Conservation (phyloP, 257 asterid genomes). For the Haberlea rhodopensis region DNA sequence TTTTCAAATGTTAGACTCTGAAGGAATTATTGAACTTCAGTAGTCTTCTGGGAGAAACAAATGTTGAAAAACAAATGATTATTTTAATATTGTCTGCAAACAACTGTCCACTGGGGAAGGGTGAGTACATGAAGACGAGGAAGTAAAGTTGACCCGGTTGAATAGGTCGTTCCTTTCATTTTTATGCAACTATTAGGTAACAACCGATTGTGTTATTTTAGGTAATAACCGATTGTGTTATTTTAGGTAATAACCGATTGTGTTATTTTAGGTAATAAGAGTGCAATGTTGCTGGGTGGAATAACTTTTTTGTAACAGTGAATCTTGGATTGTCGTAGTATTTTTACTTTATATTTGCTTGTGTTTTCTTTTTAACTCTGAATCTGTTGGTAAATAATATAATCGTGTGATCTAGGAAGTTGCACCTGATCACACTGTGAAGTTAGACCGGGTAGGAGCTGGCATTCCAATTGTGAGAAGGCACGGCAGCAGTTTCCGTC, state of each 20-base stretch:
- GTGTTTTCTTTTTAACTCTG: not conserved
- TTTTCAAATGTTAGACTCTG: no score
- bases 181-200: not conserved
- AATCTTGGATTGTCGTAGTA: not conserved
- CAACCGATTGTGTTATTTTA: no score
- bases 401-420: slow-evolving; percentile 57
- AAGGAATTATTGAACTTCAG: no score
- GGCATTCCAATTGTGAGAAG: slow-evolving; percentile 96
- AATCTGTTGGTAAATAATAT: not conserved
- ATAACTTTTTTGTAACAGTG: no score
- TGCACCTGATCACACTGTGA: slow-evolving; percentile 96
- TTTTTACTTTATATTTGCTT: not conserved
- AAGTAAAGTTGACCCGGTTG: not conserved
- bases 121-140: not conserved
- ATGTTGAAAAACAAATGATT: not conserved
- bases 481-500: slow-evolving; percentile 99
- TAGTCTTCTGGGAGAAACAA: no score
- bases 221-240: no score
- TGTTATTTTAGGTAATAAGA: not conserved
- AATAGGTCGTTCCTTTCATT: no score
- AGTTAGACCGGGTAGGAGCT: slow-evolving; percentile 95
- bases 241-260: no score
- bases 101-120: not conserved
- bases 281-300: not conserved
- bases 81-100: not conserved